Conservation (phyloP, 352 stramenopile genomes). For the Hyaloperonospora brassicae region DNA sequence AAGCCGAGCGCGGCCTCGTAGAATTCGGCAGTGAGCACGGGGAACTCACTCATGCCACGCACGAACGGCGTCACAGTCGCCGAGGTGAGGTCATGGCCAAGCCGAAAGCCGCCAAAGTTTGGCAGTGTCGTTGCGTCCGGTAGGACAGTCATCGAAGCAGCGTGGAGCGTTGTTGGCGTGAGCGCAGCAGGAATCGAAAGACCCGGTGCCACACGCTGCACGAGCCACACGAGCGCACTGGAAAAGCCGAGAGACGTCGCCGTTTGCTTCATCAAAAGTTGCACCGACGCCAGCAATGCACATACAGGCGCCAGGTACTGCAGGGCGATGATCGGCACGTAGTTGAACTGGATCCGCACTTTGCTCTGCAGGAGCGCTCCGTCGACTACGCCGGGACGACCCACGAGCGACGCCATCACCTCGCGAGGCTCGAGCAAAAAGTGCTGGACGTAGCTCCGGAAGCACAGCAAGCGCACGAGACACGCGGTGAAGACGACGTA, state of each 20-base stretch:
- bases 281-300: slow-evolving; percentile 31
- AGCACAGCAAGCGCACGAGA: slow-evolving; percentile 43
- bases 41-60: slow-evolving; percentile 57
- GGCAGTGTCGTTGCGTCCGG: slow-evolving; percentile 27
- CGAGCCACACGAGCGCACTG: slow-evolving; percentile 23
- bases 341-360: slow-evolving; percentile 77
- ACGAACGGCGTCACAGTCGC: slow-evolving; percentile 44
- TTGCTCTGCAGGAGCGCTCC: slow-evolving; percentile 56
- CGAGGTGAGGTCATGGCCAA: slow-evolving; percentile 44
- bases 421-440: slow-evolving; percentile 74
- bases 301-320: slow-evolving; percentile 65
- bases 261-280: slow-evolving; percentile 54
- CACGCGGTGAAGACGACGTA: slow-evolving; percentile 43
- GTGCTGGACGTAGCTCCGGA: slow-evolving; percentile 60
- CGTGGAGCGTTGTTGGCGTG: slow-evolving; percentile 15
- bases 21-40: slow-evolving; percentile 47
- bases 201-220: slow-evolving; percentile 16
- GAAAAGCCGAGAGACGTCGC: slow-evolving; percentile 40
- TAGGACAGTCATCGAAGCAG: slow-evolving; percentile 27
- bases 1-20: slow-evolving; percentile 59
- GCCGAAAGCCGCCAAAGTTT: slow-evolving; percentile 46
- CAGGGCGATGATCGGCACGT: slow-evolving; percentile 65
- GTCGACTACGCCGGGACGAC: slow-evolving; percentile 42
- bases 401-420: slow-evolving; percentile 52
- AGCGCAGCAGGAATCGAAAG: slow-evolving; percentile 12